Evolutionary conservation across 441 rosid species (phyloP), one percentile per base, ranked within the genome.

Genomic region (Populus hybrid): DNA sequence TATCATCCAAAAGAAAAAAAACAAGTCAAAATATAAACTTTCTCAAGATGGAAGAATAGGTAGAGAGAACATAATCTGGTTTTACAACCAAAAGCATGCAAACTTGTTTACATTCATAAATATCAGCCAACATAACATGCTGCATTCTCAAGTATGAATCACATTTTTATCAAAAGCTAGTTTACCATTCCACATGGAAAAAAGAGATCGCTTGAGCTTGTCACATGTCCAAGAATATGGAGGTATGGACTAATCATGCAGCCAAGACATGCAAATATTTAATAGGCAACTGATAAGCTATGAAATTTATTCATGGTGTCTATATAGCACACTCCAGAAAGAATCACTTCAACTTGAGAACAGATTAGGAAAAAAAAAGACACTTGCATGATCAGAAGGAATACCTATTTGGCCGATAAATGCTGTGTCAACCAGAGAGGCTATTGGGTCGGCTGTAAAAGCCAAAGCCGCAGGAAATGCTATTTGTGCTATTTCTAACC

Each of bases 391-490:
- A 24, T 45, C 24, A 35, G 67, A 14, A 33, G 14, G 71, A 26
- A 9, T 83, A 92, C 98, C 99, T 64, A 94, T 89, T 85, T 80
- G 98, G 86, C 99, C 99, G 14, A 94, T 90, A 80, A 94, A 96
- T 68, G 97, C 96, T 5, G 99, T 96, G 74, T 96, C 99, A 35
- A 96, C 91, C n/a, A 93, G 87, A 75, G 98, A 96, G 20, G 98
- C 99, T 77, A 96, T 84, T 66, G 97, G 99, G 67, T 96, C 98
- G 16, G 98, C 98, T 38, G 96, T 88, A 84, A 96, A 84, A 82
- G 98, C 99, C 73, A 96, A 81, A 61, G 97, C 91, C n/a, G 98
- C 98, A 21, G 97, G 99, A 78, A 92, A 83, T 38, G 98, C 97
- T 72, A 94, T 91, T 68, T 82, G 79, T 6, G 90, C 88, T 75